These are phyloP conservation scores for Cryoendolithus antarcticus DNA, from an alignment of 2,329 filamentous ascomycete genomes.

Conservation along the genomic window DNA sequence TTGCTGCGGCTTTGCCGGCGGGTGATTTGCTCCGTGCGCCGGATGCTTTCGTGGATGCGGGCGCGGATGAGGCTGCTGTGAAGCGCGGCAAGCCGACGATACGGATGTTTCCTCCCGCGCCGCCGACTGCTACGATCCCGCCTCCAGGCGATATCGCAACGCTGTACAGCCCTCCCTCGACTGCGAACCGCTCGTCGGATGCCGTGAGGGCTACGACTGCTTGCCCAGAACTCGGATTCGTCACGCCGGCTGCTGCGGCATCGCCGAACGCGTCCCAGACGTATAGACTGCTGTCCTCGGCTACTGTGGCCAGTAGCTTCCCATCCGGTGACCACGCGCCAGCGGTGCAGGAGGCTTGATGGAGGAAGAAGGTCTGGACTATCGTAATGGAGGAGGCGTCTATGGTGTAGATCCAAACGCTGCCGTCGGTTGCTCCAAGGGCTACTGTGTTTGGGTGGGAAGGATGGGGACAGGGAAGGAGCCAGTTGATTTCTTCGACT, in stretches of 20 bases:
- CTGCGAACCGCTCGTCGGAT: slow-evolving; percentile 77
- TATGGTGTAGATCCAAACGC: slow-evolving; percentile 87
- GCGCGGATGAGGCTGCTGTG: slow-evolving; percentile 13
- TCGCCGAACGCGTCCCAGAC: slow-evolving; percentile 87
- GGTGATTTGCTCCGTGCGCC: slow-evolving; percentile 38
- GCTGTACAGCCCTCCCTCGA: slow-evolving; percentile 84
- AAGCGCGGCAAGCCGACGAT: slow-evolving; percentile 71
- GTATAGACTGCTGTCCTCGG: slow-evolving; percentile 77
- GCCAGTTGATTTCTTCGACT: slow-evolving; percentile 91
- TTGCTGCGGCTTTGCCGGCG: slow-evolving; percentile 31
- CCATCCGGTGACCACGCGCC: slow-evolving; percentile 87
- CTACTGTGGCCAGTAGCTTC: slow-evolving; percentile 71
- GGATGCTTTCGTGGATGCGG: slow-evolving; percentile 27
- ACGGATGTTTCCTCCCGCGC: slow-evolving; percentile 74
- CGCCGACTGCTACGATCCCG: slow-evolving; percentile 71
- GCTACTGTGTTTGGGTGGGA: slow-evolving; percentile 70
- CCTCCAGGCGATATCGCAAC: slow-evolving; percentile 72
- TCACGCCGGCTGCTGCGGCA: slow-evolving; percentile 53
- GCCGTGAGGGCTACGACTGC: slow-evolving; percentile 65
- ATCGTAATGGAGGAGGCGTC: slow-evolving; percentile 65
- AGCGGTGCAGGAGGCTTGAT: slow-evolving; percentile 75
- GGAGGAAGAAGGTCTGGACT: slow-evolving; percentile 82
- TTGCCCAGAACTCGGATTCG: slow-evolving; percentile 39
- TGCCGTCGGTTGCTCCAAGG: slow-evolving; percentile 78
- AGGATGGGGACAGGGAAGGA: slow-evolving; percentile 60